Percentiles rank a stretch among this genome's conserved stretches.
Evolutionary conservation across 768 basidiomycete genomes (phyloP).

Genomic region (Dentipellis sp.): DNA sequence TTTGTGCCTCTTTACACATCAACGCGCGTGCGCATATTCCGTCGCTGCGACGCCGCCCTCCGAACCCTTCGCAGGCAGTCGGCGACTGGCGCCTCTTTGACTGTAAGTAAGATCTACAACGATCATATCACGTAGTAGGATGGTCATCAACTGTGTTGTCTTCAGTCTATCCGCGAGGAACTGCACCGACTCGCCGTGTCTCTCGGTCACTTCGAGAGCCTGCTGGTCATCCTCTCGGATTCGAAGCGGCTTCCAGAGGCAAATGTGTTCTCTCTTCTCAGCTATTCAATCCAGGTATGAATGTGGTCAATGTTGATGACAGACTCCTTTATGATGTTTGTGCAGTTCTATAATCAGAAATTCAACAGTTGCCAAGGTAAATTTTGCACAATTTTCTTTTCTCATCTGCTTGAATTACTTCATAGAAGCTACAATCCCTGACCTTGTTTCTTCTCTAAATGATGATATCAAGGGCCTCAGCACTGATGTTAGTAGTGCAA

Average conservation of each 20-base stretch:
- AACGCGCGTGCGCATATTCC: neutral
- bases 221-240: neutral
- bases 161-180: neutral
- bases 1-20: neutral
- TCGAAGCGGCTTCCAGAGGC: neutral
- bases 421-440: neutral
- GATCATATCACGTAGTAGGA: neutral
- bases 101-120: neutral
- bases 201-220: neutral
- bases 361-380: neutral
- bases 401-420: neutral
- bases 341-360: neutral
- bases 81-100: neutral
- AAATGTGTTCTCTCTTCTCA: neutral
- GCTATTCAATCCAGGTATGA: neutral
- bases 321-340: neutral
- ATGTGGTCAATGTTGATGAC: neutral
- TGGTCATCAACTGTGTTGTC: neutral
- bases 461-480: neutral
- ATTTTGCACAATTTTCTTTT: neutral
- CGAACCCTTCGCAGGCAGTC: neutral
- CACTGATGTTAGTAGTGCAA: neutral
- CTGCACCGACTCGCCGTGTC: neutral
- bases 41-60: neutral
- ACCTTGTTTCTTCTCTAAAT: neutral